These are phyloP conservation scores for Closterium sp. DNA, from an alignment of 139 green algal genomes.

Conservation along the genomic window DNA sequence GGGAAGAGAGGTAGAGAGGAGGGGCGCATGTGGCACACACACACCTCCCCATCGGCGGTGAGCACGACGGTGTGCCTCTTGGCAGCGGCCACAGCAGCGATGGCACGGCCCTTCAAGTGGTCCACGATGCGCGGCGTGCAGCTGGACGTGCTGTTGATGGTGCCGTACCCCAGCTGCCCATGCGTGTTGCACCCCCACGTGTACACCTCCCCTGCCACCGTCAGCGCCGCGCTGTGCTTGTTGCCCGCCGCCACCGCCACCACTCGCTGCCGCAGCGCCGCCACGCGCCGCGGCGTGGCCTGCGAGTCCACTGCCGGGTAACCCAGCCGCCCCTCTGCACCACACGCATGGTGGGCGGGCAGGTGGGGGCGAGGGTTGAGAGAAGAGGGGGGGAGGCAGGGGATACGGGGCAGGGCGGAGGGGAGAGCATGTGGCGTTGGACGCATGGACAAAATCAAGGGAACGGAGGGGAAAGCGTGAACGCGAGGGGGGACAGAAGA, in stretches of 20 bases:
- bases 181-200: conserved; percentile 51
- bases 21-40: background rate
- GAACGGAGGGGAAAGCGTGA: background rate
- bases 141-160: conserved; percentile 21
- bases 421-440: background rate
- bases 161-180: conserved; percentile 50
- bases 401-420: background rate
- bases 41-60: conserved; percentile 75
- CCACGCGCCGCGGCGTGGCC: conserved; percentile 32
- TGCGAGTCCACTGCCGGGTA: conserved; percentile 46
- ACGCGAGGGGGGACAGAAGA: background rate
- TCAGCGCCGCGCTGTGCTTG: conserved; percentile 42
- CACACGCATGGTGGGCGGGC: background rate
- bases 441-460: background rate
- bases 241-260: conserved; percentile 45
- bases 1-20: background rate
- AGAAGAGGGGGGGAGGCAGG: background rate
- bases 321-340: conserved; percentile 44
- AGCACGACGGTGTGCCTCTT: conserved; percentile 87
- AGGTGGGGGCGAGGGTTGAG: background rate
- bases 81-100: conserved; percentile 65
- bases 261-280: conserved; percentile 12
- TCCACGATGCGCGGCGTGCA: conserved; percentile 38
- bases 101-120: conserved; percentile 31
- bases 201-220: conserved; percentile 26